A percentile compares a stretch with the other conserved stretches of the same genome.
These are phyloP conservation scores for Leishmania lainsoni DNA, from an alignment of 208 protist species.

Conservation along the genomic window DNA sequence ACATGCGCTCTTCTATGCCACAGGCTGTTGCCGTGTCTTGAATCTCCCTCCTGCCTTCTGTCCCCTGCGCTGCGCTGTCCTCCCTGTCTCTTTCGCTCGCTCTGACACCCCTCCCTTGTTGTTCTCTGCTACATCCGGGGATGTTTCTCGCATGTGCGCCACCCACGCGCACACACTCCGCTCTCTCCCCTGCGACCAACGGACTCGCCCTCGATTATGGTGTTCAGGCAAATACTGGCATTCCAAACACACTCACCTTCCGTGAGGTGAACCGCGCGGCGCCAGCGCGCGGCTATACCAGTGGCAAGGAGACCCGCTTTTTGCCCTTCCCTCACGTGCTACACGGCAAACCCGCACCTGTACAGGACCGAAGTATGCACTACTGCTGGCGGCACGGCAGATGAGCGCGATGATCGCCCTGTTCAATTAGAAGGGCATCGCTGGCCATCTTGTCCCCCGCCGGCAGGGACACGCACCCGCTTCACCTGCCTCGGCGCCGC, in stretches of 20 bases:
- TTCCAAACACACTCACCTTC: slow-evolving; percentile 43
- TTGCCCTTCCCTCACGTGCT: slow-evolving; percentile 33
- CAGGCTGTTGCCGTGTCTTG: neutral
- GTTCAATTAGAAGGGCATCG: slow-evolving; percentile 29
- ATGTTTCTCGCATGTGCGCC: neutral
- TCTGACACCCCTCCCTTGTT: neutral
- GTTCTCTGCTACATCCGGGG: neutral
- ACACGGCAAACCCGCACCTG: slow-evolving; percentile 15
- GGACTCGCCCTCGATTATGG: slow-evolving; percentile 18
- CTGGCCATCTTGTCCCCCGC: slow-evolving; percentile 13
- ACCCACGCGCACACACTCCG: neutral
- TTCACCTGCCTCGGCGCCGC: slow-evolving; percentile 34
- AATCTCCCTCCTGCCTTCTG: neutral
- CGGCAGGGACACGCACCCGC: slow-evolving; percentile 38
- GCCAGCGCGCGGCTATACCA: slow-evolving; percentile 27
- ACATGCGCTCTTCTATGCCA: neutral
- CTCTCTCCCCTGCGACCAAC: neutral
- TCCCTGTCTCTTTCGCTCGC: neutral
- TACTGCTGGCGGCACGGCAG: slow-evolving; percentile 36
- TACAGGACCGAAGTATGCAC: slow-evolving; percentile 26
- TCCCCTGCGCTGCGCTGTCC: neutral
- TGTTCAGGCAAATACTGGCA: slow-evolving; percentile 40
- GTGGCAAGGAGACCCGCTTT: slow-evolving; percentile 51
- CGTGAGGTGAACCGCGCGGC: slow-evolving; percentile 38
- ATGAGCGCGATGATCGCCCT: slow-evolving; percentile 24